Percentiles rank a stretch among this genome's conserved stretches.
phyloP scores from a whole-genome alignment of 2,329 filamentous ascomycete species.

The Fusarium udum region DNA sequence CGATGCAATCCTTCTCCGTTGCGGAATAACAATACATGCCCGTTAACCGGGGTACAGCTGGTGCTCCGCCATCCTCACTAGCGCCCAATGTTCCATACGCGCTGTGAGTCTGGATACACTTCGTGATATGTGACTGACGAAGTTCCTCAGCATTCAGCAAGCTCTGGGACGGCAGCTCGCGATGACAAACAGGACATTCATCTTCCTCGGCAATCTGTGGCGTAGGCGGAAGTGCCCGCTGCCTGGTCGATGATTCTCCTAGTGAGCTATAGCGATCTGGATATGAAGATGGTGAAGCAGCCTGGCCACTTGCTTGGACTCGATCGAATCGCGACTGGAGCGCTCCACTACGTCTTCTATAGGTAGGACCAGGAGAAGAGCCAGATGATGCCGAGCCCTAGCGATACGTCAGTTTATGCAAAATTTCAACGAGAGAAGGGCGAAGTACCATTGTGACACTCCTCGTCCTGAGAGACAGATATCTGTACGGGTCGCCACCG shows the following conservation, averaged over 20 bases:
- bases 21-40: slow-evolving; percentile 72
- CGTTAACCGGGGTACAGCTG: slow-evolving; percentile 57
- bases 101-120: slow-evolving; percentile 66
- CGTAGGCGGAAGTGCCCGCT: slow-evolving; percentile 54
- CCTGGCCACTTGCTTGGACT: slow-evolving; percentile 51
- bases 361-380: slow-evolving; percentile 41
- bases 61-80: slow-evolving; percentile 41
- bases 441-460: slow-evolving; percentile 62
- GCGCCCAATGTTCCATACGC: slow-evolving; percentile 53
- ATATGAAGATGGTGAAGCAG: slow-evolving; percentile 46
- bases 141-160: slow-evolving; percentile 64
- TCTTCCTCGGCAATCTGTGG: slow-evolving; percentile 75
- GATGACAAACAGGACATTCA: slow-evolving; percentile 80
- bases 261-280: slow-evolving; percentile 47
- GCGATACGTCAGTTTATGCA: slow-evolving; percentile 7
- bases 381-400: slow-evolving; percentile 31
- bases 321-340: slow-evolving; percentile 51
- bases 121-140: slow-evolving; percentile 67
- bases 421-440: not conserved
- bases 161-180: slow-evolving; percentile 69
- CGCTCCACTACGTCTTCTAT: slow-evolving; percentile 45
- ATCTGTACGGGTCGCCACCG: slow-evolving; percentile 49
- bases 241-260: slow-evolving; percentile 50
- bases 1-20: slow-evolving; percentile 75
- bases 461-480: slow-evolving; percentile 49